Base-by-base conservation (phyloP, 768 basidiomycete species). In the Holtermanniella nyarrowii region DNA sequence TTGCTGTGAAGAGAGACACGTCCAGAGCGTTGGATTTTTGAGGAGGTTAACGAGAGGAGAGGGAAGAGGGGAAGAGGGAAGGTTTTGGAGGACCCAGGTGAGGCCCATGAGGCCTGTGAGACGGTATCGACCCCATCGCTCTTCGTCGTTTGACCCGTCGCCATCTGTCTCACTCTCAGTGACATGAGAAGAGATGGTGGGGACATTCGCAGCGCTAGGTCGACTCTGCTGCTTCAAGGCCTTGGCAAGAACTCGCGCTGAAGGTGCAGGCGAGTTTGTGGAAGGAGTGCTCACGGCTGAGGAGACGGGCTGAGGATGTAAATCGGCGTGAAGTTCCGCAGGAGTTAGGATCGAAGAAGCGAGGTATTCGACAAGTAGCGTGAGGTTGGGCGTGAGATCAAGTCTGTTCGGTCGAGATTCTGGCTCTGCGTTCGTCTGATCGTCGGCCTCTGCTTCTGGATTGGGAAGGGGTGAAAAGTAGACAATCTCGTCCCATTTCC, bases 1-100 rank as follows among this genome's bases (percentile, higher is more conserved):
- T 77, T 76, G 5, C 83, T 72, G 1, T 76, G 74, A 13, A 79
- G 80, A 84, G 81, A 90, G 23, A 82, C 72, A 2, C 68, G 74
- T 26, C 78, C 75, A 56, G 78, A 82, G 12, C 65, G 71, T 22
- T 79, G 74, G 24, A n/a, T 55, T 54, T 3, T 45, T 42, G 12
- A 69, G 40, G n/a, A 69, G 54, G 1, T 39, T 47, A 7, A 58
- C 25, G 12, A 65, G 45, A 11, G 57, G 45, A n/a, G 44, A 47
- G 3, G 62, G 43, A 5, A 54, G 45, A 7, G 31, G 40, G 0
- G 47, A 42, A 12, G 40, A 31, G n/a, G 53, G 40, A 3, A 61
- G 31, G 46, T 59, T 53, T 46, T 66, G 63, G 11, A 68, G 12
- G 2, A 68, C 39, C 54, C 67, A 68, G 5, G 63, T 55, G 22